Base-by-base conservation (phyloP, 306 rosid species). In the Cucurbita maxima region DNA sequence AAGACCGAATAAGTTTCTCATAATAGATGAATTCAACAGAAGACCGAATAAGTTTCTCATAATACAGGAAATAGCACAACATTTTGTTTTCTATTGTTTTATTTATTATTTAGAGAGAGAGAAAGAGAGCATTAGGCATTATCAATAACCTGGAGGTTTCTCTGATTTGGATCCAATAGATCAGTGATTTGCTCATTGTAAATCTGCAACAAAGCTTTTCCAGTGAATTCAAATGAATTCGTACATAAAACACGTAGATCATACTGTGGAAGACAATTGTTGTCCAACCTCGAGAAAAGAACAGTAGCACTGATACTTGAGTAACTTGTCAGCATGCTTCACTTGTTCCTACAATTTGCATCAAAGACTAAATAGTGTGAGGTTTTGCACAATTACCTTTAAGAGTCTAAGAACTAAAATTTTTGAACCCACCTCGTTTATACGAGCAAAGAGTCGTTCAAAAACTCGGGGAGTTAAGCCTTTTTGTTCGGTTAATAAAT, bases 111-210 rank as follows among this genome's bases (percentile, higher is more conserved):
- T 45, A 11, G 37, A 3, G 16, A 6, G 51, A 1, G 8, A 38
- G 51, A 37, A 7, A 41, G 10, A 9, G 38, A 60, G 18, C 25
- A 47, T 10, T 22, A 34, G 7, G 55, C 8, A 37, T 7, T 57
- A 73, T 41, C 40, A 67, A 69, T 74, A 79, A 91, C 99, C 87
- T 84, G 99, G 14, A 95, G 96, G 81, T 87, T 88, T 82, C 80
- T 84, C 82, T 84, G 96, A 81, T 63, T 91, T 18, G 96, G 99
- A 83, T 91, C 93, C 78, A 95, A 87, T 60, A 95, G 81, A 82
- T 95, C 99, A 14, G 97, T 95, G 79, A 95, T 87, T 79, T 95
- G 99, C 78, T 95, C 99, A 79, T 95, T 95, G 87, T 95, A 95
- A 84, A 95, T 95, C 99, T 95, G 87, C 83, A 82, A 74, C 72